These are phyloP conservation scores for Pseudevernia furfuracea DNA, from an alignment of 495 filamentous ascomycete species.

Conservation along the genomic window DNA sequence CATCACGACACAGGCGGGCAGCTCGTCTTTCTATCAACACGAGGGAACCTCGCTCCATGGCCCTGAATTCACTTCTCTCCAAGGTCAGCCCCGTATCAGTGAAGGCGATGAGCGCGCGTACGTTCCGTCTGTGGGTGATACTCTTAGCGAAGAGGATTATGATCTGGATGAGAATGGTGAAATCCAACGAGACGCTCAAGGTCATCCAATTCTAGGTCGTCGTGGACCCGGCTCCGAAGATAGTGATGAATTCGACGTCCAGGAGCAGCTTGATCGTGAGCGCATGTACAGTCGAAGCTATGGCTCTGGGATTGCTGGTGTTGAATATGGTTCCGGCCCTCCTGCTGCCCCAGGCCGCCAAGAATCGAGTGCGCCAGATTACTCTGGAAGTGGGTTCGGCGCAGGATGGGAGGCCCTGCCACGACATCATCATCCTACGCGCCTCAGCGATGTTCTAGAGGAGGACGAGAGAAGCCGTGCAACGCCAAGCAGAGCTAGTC, in stretches of 20 bases:
- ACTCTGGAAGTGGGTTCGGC: constrained; percentile 59
- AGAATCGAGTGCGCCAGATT: constrained; percentile 34
- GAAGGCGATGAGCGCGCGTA: constrained; percentile 47
- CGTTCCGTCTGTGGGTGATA: constrained; percentile 42
- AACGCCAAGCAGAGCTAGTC: constrained; percentile 49
- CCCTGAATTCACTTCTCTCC: constrained; percentile 28
- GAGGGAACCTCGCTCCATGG: constrained; percentile 35
- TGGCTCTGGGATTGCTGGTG: constrained; percentile 28
- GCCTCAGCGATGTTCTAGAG: constrained; percentile 90
- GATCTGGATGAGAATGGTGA: constrained; percentile 39
- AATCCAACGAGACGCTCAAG: constrained; percentile 41
- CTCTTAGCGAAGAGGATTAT: constrained; percentile 53
- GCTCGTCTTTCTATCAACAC: constrained; percentile 41
- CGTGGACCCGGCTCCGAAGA: constrained; percentile 35
- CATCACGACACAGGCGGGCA: constrained; percentile 23
- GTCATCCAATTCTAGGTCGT: constrained; percentile 37
- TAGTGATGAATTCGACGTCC: constrained; percentile 49
- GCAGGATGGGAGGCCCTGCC: constrained; percentile 62
- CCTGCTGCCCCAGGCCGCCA: constrained; percentile 25
- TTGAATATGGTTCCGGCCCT: constrained; percentile 26
- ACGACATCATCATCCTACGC: constrained; percentile 90
- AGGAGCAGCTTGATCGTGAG: constrained; percentile 40
- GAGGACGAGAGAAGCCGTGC: constrained; percentile 54
- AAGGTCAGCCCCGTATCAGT: constrained; percentile 29
- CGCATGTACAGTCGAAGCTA: constrained; percentile 43